These are phyloP conservation scores for Tubosaeta brunneosetosa DNA, from an alignment of 768 basidiomycete species.

Conservation along the genomic window DNA sequence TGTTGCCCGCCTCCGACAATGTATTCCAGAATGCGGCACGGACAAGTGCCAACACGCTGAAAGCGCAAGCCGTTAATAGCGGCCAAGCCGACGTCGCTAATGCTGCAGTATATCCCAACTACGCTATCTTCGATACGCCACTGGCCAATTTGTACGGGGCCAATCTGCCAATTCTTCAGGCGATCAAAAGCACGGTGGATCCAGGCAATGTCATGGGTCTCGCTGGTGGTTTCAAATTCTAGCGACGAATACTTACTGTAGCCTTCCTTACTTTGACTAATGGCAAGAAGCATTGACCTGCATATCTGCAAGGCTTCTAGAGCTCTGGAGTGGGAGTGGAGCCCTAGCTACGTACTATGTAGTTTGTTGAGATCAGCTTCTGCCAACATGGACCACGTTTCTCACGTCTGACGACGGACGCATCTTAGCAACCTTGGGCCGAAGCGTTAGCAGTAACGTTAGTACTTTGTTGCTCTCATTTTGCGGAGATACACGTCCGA, in stretches of 20 bases:
- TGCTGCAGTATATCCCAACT: conserved; percentile 49
- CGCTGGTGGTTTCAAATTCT: conserved; percentile 48
- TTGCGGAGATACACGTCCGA: too few relatives aligned
- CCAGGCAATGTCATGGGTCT: conserved; percentile 44
- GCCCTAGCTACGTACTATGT: too few relatives aligned
- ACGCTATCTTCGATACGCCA: conserved; percentile 48
- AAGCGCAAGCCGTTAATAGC: conserved; percentile 33
- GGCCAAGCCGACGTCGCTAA: conserved; percentile 37
- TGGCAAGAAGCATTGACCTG: too few relatives aligned
- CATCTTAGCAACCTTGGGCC: too few relatives aligned
- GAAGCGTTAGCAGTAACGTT: too few relatives aligned
- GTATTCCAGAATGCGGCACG: conserved; percentile 33
- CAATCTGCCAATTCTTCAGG: conserved; percentile 32
- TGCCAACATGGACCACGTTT: too few relatives aligned
- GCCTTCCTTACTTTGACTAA: too few relatives aligned
- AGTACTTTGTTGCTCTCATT: too few relatives aligned
- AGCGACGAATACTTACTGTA: neutral
- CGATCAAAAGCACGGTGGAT: neutral
- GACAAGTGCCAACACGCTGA: conserved; percentile 35
- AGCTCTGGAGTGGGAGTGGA: too few relatives aligned
- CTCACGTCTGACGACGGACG: too few relatives aligned
- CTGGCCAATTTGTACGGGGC: conserved; percentile 43
- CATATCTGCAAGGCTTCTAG: too few relatives aligned
- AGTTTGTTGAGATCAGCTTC: too few relatives aligned
- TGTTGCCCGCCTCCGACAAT: neutral